Base-by-base conservation (phyloP, 2,329 filamentous ascomycete genomes). In the Massarina eburnea region DNA sequence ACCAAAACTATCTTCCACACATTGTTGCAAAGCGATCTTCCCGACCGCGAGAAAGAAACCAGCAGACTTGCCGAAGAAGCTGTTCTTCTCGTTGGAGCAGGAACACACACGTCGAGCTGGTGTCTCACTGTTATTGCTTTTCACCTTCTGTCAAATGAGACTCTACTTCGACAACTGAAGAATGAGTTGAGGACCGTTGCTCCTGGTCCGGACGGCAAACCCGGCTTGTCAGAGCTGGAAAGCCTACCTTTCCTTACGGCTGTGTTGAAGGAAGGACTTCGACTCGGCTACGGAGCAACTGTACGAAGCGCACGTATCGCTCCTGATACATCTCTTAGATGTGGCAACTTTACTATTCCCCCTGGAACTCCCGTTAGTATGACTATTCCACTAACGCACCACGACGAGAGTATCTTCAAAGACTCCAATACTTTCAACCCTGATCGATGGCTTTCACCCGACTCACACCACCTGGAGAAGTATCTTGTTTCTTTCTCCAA, bases 401-500 rank as follows among this genome's bases (percentile, higher is more conserved):
- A 61, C 51, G 63, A 71, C 39, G 55, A 55, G 24, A 47, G 52
- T 8, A 60, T 73, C 15, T 68, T 68, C 21, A 59, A 64, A 1
- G 39, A 59, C 19, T 57, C 66, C 1, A 46, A 58, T 15, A 52
- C 57, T 1, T 70, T 70, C 40, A 34, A 49, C 5, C 66, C 66
- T 3, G 61, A 70, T 42, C 55, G 69, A 9, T 72, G 68, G 69
- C 50, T 71, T 7, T 17, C 18, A 20, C 24, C n/a, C 10, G 15
- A 47, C 14, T 12, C 24, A 8, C 4, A 33, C 30, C 24, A 20
- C n/a, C 55, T 71, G 6, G 58, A 71, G 9, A 61, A 57, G 21
- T 73, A 70, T 43, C 47, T 74, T 21, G 62, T 74, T 7, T 48
- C 66, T 0, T 76, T 76, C 43, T 62, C 62, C 26, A 67, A 63